These are phyloP conservation scores for Citrullus mucosospermus DNA, from an alignment of 306 rosid species.

Conservation along the genomic window DNA sequence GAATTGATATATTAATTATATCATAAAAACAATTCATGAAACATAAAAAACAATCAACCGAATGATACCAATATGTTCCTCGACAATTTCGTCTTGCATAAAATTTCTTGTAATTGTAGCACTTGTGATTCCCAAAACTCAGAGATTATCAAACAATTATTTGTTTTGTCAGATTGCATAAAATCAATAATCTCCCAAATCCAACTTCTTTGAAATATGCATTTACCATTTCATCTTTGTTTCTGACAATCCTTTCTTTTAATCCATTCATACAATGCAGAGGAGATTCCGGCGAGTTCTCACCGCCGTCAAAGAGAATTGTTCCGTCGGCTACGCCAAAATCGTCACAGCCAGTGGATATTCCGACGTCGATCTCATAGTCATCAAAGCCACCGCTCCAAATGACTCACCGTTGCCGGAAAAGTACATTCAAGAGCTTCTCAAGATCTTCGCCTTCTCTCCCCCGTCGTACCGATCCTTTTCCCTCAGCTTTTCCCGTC, in stretches of 20 bases:
- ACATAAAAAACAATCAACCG: too few species aligned
- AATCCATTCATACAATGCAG: slow-evolving; percentile 20
- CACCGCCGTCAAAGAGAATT: slow-evolving; percentile 40
- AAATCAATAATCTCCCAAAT: neutral
- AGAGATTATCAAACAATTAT: neutral
- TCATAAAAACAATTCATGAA: too few species aligned
- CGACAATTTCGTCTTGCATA: too few species aligned
- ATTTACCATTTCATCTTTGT: neutral
- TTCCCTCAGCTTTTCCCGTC: slow-evolving; percentile 44
- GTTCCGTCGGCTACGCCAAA: slow-evolving; percentile 44
- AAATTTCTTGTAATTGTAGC: neutral
- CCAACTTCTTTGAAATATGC: neutral
- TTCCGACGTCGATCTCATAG: slow-evolving; percentile 35
- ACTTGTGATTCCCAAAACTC: neutral
- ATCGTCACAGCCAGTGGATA: slow-evolving; percentile 50
- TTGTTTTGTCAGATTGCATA: neutral
- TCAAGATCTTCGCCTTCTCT: slow-evolving; percentile 51
- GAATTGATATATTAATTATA: too few species aligned
- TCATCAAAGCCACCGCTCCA: slow-evolving; percentile 54
- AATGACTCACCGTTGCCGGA: slow-evolving; percentile 49
- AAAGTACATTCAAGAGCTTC: slow-evolving; percentile 37
- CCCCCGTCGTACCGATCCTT: slow-evolving; percentile 38
- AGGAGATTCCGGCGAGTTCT: slow-evolving; percentile 32
- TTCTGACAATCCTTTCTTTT: neutral
- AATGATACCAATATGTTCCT: too few species aligned